A percentile compares a stretch with the other conserved stretches of the same genome.
These are phyloP conservation scores for Chaetomiaceae sp. DNA, from an alignment of 2,329 filamentous ascomycete species.

Conservation along the genomic window DNA sequence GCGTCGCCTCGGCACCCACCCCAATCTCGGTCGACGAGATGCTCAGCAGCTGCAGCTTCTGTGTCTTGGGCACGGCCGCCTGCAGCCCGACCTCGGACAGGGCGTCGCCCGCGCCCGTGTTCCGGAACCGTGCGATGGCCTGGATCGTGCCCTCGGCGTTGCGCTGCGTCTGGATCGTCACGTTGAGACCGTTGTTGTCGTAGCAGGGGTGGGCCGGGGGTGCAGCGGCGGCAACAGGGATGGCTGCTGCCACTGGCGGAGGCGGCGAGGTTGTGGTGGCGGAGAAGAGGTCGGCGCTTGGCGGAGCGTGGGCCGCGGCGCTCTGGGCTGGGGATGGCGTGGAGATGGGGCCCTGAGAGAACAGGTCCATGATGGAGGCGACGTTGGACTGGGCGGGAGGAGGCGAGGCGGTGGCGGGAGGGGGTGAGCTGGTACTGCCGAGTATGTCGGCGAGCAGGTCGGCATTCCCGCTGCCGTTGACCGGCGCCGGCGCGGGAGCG, in stretches of 20 bases:
- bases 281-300: constrained; percentile 49
- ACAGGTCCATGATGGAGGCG: constrained; percentile 86
- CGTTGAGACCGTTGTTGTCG: constrained; percentile 75
- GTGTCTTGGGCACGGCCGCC: constrained; percentile 92
- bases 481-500: constrained; percentile 53
- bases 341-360: constrained; percentile 62
- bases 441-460: constrained; percentile 91
- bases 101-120: constrained; percentile 60
- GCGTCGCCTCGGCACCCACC: constrained; percentile 77
- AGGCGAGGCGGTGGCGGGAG: constrained; percentile 50
- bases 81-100: constrained; percentile 79
- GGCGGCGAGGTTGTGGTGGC: constrained; percentile 45
- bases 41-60: constrained; percentile 86
- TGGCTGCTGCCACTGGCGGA: constrained; percentile 35
- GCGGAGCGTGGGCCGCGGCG: constrained; percentile 44
- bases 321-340: constrained; percentile 62
- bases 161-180: constrained; percentile 80
- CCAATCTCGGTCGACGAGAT: constrained; percentile 78
- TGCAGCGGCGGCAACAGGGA: constrained; percentile 37
- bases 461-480: constrained; percentile 60
- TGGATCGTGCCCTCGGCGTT: constrained; percentile 76
- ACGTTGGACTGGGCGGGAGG: constrained; percentile 55
- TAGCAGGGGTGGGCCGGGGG: constrained; percentile 68
- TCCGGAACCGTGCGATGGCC: constrained; percentile 78
- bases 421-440: constrained; percentile 60